Conservation (phyloP, 2,329 filamentous ascomycete genomes). For the Arthrobotrys entomopaga region DNA sequence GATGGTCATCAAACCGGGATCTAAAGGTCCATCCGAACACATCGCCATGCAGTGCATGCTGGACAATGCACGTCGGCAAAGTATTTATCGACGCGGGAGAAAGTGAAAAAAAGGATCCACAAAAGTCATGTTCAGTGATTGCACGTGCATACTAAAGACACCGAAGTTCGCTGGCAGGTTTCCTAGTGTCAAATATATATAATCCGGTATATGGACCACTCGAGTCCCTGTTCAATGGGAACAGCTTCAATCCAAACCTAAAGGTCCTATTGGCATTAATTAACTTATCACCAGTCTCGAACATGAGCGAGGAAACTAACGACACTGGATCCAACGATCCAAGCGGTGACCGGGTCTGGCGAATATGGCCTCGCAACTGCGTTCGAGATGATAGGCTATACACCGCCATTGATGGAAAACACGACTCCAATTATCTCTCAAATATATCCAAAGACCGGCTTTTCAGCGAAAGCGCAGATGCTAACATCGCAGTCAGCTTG, state of each 20-base stretch:
- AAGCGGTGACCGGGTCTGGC: constrained; percentile 27
- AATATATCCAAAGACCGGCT: constrained; percentile 31
- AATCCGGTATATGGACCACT: too few relatives aligned
- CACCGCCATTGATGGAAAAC: constrained; percentile 37
- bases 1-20: constrained; percentile 9
- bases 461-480: constrained; percentile 24
- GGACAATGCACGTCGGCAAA: background rate
- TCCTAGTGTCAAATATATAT: background rate
- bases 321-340: constrained; percentile 11
- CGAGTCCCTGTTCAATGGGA: too few relatives aligned
- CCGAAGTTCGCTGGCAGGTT: constrained; percentile 13
- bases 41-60: constrained; percentile 4
- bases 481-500: constrained; percentile 16
- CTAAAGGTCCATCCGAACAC: background rate
- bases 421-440: constrained; percentile 37
- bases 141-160: background rate
- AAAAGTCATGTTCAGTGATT: background rate
- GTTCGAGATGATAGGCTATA: constrained; percentile 40
- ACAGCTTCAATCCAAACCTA: too few relatives aligned
- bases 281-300: background rate
- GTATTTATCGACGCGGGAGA: background rate
- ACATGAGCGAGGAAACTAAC: constrained; percentile 35
- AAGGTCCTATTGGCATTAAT: too few relatives aligned
- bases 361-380: constrained; percentile 39
- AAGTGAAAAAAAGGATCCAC: too few relatives aligned